phyloP scores from a whole-genome alignment of 768 basidiomycete species.

The Cystofilobasidium bisporidii region DNA sequence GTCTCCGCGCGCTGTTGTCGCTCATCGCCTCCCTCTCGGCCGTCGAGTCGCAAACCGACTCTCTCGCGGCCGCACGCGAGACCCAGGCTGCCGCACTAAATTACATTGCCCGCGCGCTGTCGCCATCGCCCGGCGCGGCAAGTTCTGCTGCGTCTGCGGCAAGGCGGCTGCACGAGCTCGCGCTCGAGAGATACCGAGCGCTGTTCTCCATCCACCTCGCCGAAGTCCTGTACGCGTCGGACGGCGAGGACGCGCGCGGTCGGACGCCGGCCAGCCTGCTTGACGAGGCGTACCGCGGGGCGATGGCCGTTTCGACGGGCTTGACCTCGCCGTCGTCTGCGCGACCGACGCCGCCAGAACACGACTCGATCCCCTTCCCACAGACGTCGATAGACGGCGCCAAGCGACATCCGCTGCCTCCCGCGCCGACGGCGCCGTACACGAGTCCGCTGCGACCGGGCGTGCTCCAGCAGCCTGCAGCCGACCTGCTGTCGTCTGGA shows the following conservation, averaged over 20 bases:
- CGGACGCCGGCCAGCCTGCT: not conserved
- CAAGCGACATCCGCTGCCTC: not conserved
- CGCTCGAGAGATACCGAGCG: not conserved
- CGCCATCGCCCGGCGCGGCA: not conserved
- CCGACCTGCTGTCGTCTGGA: not conserved
- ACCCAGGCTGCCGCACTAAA: slow-evolving; percentile 6
- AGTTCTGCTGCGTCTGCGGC: too few relatives aligned
- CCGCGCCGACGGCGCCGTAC: not conserved
- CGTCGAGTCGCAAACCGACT: slow-evolving; percentile 1
- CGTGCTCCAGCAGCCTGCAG: not conserved
- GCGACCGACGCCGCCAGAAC: not conserved
- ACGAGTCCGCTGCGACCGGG: not conserved
- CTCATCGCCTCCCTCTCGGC: slow-evolving; percentile 16
- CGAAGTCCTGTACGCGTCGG: slow-evolving; percentile 7
- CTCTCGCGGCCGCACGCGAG: slow-evolving; percentile 1
- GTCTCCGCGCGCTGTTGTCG: slow-evolving; percentile 1
- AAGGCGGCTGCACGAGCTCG: not conserved
- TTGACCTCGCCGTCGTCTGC: not conserved
- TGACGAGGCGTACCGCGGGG: not conserved
- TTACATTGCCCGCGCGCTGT: not conserved
- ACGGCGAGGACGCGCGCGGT: not conserved
- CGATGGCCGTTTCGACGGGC: not conserved
- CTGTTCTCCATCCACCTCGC: slow-evolving; percentile 2
- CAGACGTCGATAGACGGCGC: not conserved
- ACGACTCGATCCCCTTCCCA: not conserved